Base-by-base conservation (phyloP, 441 rosid genomes). In the Adansonia gregorii region DNA sequence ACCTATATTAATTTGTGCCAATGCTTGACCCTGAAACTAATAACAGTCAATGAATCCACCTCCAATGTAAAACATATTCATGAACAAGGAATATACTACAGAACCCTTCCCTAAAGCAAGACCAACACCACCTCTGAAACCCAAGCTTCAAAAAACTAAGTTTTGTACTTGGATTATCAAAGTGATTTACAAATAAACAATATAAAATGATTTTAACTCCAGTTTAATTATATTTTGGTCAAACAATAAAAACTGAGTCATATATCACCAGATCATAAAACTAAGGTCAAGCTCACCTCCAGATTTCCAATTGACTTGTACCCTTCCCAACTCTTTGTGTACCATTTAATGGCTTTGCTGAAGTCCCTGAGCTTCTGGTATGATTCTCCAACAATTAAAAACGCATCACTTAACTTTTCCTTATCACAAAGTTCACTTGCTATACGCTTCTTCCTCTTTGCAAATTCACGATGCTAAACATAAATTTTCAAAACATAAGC, bases 1-100 rank as follows among this genome's bases (percentile, higher is more conserved):
- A 73, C 99, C 99, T n/a, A 94, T 91, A 78, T 86, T 89, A 73
- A 91, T 91, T 88, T 92, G 94, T 75, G 94, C 91, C 59, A 91
- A 74, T 70, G 97, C 98, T 87, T 92, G 97, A 81, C 99, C 99
- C 98, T 97, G 88, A 83, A 87, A 78, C 68, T 52, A 78, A 79
- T 56, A 83, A 61, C 31, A 69, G 52, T 67, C 70, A 69, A 69
- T 14, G 43, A 79, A 39, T 45, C 56, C 56, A 22, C 15, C 43
- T 41, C 35, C 24, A 72, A 72, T 24, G 9, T 22, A 46, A 22
- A 46, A 60, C 2, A 60, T 58, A 60, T 22, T 24, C 43, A 19
- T 3, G 55, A 60, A 20, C 8, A 81, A 70, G 65, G 60, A 69
- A 60, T 58, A 43, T 41, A 66, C 19, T 56, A 60, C 27, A 54